Evolutionary conservation across 306 rosid genomes (phyloP).

Genomic region (Casuarina cunninghamiana): DNA sequence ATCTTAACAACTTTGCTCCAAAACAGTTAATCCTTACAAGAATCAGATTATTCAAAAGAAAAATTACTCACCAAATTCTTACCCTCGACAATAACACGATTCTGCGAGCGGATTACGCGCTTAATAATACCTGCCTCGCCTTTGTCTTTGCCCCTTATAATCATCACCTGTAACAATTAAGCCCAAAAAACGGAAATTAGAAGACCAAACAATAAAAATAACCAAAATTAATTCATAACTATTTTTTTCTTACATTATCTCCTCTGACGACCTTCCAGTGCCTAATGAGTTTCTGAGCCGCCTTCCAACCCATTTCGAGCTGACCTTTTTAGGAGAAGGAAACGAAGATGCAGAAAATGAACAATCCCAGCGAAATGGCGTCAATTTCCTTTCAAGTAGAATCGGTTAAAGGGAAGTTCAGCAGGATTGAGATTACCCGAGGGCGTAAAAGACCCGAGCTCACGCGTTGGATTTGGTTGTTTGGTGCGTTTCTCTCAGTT

Average conservation of each 20-base stretch:
- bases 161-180: slow-evolving; percentile 66
- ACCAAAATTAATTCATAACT: background rate
- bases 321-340: background rate
- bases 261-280: slow-evolving; percentile 91
- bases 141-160: slow-evolving; percentile 87
- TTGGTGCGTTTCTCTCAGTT: too few relatives aligned
- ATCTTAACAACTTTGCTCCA: background rate
- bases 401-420: background rate
- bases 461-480: too few relatives aligned
- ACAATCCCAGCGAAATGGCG: background rate
- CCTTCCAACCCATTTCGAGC: slow-evolving; percentile 90
- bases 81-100: slow-evolving; percentile 90
- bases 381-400: background rate
- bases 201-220: background rate
- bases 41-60: background rate
- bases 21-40: background rate
- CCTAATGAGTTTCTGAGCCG: slow-evolving; percentile 88
- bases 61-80: slow-evolving; percentile 65
- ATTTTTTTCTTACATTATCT: slow-evolving; percentile 59
- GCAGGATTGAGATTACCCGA: too few relatives aligned
- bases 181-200: background rate
- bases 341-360: background rate
- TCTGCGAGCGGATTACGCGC: slow-evolving; percentile 89
- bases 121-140: slow-evolving; percentile 75
- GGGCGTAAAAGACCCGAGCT: too few relatives aligned